Base-by-base conservation (phyloP, 148 eudicot genomes). In the Arbutus unedo region DNA sequence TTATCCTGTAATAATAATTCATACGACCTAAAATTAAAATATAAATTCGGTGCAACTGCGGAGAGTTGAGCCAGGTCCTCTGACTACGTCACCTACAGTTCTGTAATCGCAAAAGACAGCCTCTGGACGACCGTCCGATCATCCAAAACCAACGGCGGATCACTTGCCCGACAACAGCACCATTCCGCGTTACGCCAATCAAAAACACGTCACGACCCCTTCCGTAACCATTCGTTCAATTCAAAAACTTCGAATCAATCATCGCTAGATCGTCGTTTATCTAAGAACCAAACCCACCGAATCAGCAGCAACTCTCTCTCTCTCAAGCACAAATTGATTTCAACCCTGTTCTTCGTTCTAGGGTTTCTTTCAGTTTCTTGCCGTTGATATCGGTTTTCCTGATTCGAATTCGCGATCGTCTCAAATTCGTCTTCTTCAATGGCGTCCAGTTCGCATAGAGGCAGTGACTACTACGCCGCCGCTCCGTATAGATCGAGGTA, bases 401-500 rank as follows among this genome's bases (percentile, higher is more conserved):
- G 31, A 11, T 60, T 62, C 19, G 48, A 10, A 41, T 48, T 41
- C 66, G 57, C 18, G 31, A 54, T 56, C 54, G 49, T 45, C 47
- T 48, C 79, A 21, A 73, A 21, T 57, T 53, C 66, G 43, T 77
- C 59, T 56, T 81, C 80, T 84, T 59, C 79, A 48, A 88, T 88
- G 90, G 88, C 89, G 23, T 80, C 85, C 80, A 82, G 81, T 71
- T 86, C 88, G 2, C 19, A 76, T 72, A 76, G 84, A 77, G 82
- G 88, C 74, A 83, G 82, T 21, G 80, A 64, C 43, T 85, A 66
- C 56, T 85, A 81, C n/a, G 90, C 90, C 67, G 88, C 92, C 62
- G 89, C 82, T 72, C 93, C 93, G 0, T 91, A 86, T 82, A 78
- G 97, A 90, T 91, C 93, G 9, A 91, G 94, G 97, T 93, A 84